Evolutionary conservation across 306 rosid genomes (phyloP).

Genomic region (Abrus precatorius): DNA sequence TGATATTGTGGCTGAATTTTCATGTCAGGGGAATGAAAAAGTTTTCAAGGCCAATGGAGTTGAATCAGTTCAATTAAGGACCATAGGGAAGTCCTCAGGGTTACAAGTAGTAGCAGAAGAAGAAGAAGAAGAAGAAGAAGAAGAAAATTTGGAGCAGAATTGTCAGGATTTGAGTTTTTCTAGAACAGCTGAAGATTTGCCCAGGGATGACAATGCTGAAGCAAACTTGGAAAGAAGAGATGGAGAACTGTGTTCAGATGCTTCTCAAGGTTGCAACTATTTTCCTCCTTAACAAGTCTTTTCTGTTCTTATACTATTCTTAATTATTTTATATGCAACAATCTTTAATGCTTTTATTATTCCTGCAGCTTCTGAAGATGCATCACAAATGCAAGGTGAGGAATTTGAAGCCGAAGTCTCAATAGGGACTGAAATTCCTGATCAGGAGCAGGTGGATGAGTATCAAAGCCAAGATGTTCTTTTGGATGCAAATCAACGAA

Average conservation of each 20-base stretch:
- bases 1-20: slow-evolving; percentile 51
- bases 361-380: slow-evolving; percentile 65
- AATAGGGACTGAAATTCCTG: slow-evolving; percentile 92
- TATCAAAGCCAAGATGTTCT: slow-evolving; percentile 58
- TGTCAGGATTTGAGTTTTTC: slow-evolving; percentile 41
- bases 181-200: slow-evolving; percentile 53
- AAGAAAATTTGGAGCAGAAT: slow-evolving; percentile 43
- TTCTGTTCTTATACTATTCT: slow-evolving; percentile 1
- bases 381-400: slow-evolving; percentile 57
- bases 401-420: slow-evolving; percentile 83
- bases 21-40: slow-evolving; percentile 46
- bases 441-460: slow-evolving; percentile 73
- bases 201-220: slow-evolving; percentile 49
- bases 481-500: slow-evolving; percentile 45
- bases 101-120: slow-evolving; percentile 43
- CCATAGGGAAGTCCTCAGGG: slow-evolving; percentile 40
- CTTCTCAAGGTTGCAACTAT: slow-evolving; percentile 62
- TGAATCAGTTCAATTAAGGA: slow-evolving; percentile 49
- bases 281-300: neutral
- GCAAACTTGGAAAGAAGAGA: slow-evolving; percentile 49
- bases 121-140: slow-evolving; percentile 50
- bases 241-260: slow-evolving; percentile 55
- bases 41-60: slow-evolving; percentile 27
- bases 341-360: slow-evolving; percentile 30
- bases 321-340: slow-evolving; percentile 16